Conservation (phyloP, 2,329 filamentous ascomycete genomes). For the Teratosphaeriaceae sp. region DNA sequence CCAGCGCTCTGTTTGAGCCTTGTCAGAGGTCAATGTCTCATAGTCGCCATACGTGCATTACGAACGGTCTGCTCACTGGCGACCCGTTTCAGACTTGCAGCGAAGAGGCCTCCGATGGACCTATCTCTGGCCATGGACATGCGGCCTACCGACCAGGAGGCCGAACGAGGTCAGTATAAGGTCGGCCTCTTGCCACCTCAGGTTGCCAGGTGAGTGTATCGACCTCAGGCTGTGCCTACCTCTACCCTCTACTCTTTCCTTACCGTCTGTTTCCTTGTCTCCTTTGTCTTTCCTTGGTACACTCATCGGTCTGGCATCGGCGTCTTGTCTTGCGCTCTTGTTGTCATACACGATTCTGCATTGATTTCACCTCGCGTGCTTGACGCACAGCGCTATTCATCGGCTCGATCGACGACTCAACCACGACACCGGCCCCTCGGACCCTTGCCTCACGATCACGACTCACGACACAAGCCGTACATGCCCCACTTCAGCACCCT, state of each 20-base stretch:
- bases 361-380: conserved; percentile 21
- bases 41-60: not conserved
- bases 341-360: too few relatives aligned
- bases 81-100: not conserved
- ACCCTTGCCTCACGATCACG: conserved; percentile 1
- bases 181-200: conserved; percentile 5
- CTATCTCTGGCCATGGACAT: not conserved
- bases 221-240: conserved; percentile 4
- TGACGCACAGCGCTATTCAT: conserved; percentile 15
- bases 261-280: conserved; percentile 23
- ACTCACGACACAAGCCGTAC: conserved; percentile 13
- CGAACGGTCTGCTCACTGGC: not conserved
- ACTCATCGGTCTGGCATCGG: conserved; percentile 27
- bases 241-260: conserved; percentile 9
- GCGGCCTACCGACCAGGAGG: conserved; percentile 3
- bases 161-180: conserved; percentile 10
- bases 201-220: not conserved
- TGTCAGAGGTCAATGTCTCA: not conserved
- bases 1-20: conserved; percentile 10
- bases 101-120: not conserved
- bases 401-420: conserved; percentile 5
- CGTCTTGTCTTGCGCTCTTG: conserved; percentile 3
- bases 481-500: conserved; percentile 21
- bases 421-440: not conserved
- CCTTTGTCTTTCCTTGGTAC: conserved; percentile 25